phyloP scores from a whole-genome alignment of 1,284 basidiomycete genomes.

The Tylopilus sp. region DNA sequence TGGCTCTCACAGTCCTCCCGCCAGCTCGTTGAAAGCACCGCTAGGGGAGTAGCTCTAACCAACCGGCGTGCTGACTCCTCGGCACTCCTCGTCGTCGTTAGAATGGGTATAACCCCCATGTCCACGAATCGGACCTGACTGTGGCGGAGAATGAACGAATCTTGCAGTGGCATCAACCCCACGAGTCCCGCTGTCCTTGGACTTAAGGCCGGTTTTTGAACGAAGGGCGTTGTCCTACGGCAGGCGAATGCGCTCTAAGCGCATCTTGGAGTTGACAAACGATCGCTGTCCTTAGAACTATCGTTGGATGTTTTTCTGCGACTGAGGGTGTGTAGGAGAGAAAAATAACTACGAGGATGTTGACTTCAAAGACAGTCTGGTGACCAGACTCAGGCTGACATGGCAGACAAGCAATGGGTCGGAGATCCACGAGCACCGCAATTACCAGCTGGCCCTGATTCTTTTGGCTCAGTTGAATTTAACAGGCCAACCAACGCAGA shows the following conservation, averaged over 20 bases:
- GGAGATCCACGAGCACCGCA: slow-evolving; percentile 1
- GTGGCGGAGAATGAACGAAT: background rate
- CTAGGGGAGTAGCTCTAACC: background rate
- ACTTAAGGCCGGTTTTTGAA: background rate
- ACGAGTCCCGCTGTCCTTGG: background rate
- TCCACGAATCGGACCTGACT: background rate
- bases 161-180: background rate
- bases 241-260: background rate
- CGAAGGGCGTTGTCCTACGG: background rate
- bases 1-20: background rate
- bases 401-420: background rate
- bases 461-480: background rate
- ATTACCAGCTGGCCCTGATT: background rate
- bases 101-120: background rate
- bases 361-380: background rate
- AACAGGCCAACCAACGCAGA: background rate
- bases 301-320: background rate
- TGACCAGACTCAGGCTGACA: no score
- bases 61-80: background rate
- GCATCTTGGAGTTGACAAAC: background rate
- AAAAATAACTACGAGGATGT: background rate
- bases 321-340: background rate
- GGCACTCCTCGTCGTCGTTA: background rate
- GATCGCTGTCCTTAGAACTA: background rate
- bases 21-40: background rate